phyloP scores from a whole-genome alignment of 129 eudicot species.

The Centrapalus pauciflorus region DNA sequence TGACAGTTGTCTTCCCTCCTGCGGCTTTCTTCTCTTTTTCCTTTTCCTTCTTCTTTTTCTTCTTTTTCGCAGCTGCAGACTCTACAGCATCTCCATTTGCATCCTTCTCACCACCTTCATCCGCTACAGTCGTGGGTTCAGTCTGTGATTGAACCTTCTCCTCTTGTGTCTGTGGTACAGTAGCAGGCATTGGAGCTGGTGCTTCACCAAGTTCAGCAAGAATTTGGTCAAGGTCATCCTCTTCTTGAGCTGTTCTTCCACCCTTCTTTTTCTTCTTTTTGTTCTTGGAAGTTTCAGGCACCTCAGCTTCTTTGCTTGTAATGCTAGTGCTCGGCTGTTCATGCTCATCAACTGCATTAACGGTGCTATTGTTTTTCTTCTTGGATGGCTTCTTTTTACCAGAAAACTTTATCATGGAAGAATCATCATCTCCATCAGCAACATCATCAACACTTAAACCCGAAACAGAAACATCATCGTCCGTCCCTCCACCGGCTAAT shows the following conservation, averaged over 20 bases:
- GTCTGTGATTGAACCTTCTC: conserved; percentile 46
- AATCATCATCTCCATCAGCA: conserved; percentile 47
- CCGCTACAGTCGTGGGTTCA: conserved; percentile 34
- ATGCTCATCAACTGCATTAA: conserved; percentile 33
- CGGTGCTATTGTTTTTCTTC: conserved; percentile 49
- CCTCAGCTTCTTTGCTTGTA: conserved; percentile 32
- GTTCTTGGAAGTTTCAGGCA: conserved; percentile 57
- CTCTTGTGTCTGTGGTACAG: conserved; percentile 23
- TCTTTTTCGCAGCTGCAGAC: conserved; percentile 77
- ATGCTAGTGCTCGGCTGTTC: conserved; percentile 27
- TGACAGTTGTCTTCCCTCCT: conserved; percentile 44
- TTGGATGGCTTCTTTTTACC: conserved; percentile 92
- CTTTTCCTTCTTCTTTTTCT: conserved; percentile 92
- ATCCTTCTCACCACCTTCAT: conserved; percentile 53
- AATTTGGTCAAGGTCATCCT: conserved; percentile 77
- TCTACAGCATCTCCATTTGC: conserved; percentile 55
- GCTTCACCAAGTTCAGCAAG: conserved; percentile 83
- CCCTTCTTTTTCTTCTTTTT: conserved; percentile 92
- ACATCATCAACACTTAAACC: conserved; percentile 38
- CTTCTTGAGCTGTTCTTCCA: conserved; percentile 78
- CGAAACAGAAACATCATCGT: conserved; percentile 50
- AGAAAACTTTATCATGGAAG: conserved; percentile 43
- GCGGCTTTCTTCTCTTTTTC: conserved; percentile 86
- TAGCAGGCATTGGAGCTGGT: conserved; percentile 40
- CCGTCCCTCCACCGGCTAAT: conserved; percentile 39